phyloP scores from a whole-genome alignment of 2,329 filamentous ascomycete species.

The Aphanoascus verrucosus region DNA sequence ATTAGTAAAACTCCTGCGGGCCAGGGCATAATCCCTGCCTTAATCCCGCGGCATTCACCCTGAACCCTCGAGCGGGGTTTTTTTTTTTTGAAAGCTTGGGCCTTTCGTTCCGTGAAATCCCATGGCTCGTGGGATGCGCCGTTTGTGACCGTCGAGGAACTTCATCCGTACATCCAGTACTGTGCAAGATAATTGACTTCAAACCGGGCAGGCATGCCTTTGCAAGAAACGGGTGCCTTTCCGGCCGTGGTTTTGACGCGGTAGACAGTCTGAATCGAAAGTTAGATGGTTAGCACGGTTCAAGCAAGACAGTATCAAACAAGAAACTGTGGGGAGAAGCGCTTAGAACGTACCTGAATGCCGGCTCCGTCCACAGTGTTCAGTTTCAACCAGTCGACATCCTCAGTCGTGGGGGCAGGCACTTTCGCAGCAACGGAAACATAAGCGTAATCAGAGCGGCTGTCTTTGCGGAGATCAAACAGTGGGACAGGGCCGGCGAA shows the following conservation, averaged over 20 bases:
- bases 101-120: background rate
- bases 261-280: constrained; percentile 30
- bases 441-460: constrained; percentile 21
- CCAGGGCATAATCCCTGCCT: no score
- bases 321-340: background rate
- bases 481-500: constrained; percentile 24
- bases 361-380: constrained; percentile 21
- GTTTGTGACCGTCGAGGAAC: no score
- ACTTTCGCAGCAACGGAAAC: constrained; percentile 23
- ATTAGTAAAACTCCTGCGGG: no score
- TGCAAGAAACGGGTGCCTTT: constrained; percentile 27
- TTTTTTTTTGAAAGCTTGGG: background rate
- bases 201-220: constrained; percentile 23
- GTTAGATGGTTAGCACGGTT: background rate
- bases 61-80: background rate
- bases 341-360: constrained; percentile 23
- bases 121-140: no score
- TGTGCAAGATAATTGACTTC: constrained; percentile 33
- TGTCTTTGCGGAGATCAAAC: constrained; percentile 25
- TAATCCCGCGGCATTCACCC: background rate
- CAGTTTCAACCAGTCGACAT: constrained; percentile 30
- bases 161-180: constrained; percentile 36
- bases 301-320: background rate
- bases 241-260: constrained; percentile 33
- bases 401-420: constrained; percentile 19